These are phyloP conservation scores for Tetrahymena elliotti DNA, from an alignment of 73 alveolate species.

Conservation along the genomic window DNA sequence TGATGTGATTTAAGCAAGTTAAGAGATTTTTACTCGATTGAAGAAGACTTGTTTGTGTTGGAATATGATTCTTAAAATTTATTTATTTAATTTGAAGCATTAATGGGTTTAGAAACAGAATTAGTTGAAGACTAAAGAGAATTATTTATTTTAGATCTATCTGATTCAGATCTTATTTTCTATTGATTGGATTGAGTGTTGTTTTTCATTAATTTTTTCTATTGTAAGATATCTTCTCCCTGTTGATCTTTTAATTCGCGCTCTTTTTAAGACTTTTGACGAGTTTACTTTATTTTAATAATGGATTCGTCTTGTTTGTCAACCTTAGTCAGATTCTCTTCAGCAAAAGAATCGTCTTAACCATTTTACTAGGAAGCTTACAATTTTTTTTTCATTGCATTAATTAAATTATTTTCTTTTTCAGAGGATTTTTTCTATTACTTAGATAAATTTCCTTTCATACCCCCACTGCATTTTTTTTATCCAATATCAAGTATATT, in stretches of 20 bases:
- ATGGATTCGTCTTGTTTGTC: background rate
- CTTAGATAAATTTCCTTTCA: background rate
- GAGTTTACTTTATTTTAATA: background rate
- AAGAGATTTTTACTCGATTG: background rate
- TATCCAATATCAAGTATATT: background rate
- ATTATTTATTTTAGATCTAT: background rate
- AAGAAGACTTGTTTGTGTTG: background rate
- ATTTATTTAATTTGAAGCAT: background rate
- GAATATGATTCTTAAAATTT: background rate
- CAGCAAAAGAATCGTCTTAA: background rate
- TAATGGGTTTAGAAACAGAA: background rate
- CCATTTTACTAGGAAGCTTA: background rate
- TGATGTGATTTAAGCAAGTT: background rate
- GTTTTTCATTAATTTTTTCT: background rate
- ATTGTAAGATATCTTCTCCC: background rate
- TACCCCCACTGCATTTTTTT: background rate
- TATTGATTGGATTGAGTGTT: background rate
- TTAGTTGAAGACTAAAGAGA: background rate
- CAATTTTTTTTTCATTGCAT: background rate
- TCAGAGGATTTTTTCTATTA: background rate
- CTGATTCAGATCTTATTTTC: background rate
- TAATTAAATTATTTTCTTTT: background rate
- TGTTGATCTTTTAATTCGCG: background rate
- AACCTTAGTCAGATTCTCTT: background rate
- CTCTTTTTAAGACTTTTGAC: background rate